Conservation (phyloP, 139 green algal species). For the Astrephomene gubernaculifera region DNA sequence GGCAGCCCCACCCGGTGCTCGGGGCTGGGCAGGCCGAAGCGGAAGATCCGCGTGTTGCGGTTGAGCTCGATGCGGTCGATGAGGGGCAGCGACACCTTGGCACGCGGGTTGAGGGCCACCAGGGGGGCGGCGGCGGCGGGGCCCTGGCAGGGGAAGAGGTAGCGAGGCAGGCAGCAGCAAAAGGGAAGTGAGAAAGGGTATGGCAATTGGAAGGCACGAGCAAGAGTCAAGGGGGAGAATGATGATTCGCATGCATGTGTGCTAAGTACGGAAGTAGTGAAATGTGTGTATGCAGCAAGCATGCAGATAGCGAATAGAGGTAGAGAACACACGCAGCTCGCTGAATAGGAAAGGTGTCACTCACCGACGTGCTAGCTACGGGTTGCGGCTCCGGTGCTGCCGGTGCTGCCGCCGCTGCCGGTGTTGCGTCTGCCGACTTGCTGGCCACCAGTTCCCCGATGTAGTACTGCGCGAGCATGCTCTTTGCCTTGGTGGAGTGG, state of each 20-base stretch:
- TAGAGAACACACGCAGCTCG: no score
- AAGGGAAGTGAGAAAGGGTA: no score
- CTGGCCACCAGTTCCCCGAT: conserved; percentile 75
- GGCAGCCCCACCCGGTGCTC: conserved; percentile 94
- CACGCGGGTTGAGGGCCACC: conserved; percentile 84
- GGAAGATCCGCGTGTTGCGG: conserved; percentile 90
- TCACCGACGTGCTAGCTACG: conserved; percentile 22
- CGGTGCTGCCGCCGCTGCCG: conserved; percentile 17
- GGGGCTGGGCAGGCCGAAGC: conserved; percentile 91
- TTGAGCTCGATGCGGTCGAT: conserved; percentile 83
- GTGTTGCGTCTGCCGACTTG: conserved; percentile 38
- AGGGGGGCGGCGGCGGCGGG: conserved; percentile 33
- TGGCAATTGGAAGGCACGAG: no score
- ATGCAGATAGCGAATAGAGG: no score
- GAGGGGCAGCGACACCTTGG: conserved; percentile 86
- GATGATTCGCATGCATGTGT: no score
- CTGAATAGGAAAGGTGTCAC: no score
- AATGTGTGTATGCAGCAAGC: no score
- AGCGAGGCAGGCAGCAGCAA: no score
- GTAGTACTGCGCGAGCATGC: conserved; percentile 86
- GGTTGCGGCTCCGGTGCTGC: background rate
- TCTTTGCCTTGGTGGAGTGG: conserved; percentile 89
- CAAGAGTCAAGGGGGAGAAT: no score
- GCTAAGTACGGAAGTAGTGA: no score
- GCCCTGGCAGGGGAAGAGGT: no score